These are phyloP conservation scores for Taphrina flavorubra DNA, from an alignment of 1,139 yeast species.

Conservation along the genomic window DNA sequence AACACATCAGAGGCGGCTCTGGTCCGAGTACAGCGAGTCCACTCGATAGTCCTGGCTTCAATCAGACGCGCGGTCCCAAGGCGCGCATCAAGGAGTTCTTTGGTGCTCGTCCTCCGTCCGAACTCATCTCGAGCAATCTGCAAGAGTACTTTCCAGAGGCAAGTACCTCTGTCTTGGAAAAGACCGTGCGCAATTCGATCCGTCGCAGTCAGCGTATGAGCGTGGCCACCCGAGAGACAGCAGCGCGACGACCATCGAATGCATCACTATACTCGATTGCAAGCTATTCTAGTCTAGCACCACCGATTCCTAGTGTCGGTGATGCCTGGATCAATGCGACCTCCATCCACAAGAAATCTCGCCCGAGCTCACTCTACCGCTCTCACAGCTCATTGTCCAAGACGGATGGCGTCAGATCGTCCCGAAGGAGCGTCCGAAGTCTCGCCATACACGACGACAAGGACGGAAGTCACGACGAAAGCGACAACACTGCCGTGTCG, in stretches of 20 bases:
- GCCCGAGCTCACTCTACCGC: constrained; percentile 34
- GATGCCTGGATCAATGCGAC: constrained; percentile 40
- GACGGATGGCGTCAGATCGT: constrained; percentile 9
- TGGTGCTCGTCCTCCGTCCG: constrained; percentile 93
- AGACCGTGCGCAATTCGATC: constrained; percentile 82
- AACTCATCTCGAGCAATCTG: constrained; percentile 83
- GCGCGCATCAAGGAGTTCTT: constrained; percentile 58
- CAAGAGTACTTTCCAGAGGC: constrained; percentile 93
- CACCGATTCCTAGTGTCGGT: constrained; percentile 36
- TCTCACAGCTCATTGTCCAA: constrained; percentile 11
- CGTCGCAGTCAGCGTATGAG: constrained; percentile 55
- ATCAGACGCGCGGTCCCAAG: constrained; percentile 31
- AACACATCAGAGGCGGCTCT: constrained; percentile 17
- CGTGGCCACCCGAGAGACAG: constrained; percentile 16
- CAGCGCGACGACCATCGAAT: constrained; percentile 24
- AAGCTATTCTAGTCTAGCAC: constrained; percentile 23
- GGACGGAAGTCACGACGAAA: background rate
- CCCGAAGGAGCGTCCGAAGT: constrained; percentile 7
- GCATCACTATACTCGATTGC: constrained; percentile 31
- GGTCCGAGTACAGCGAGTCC: constrained; percentile 11
- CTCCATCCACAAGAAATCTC: constrained; percentile 16
- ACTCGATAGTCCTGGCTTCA: constrained; percentile 4
- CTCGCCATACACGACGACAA: constrained; percentile 1
- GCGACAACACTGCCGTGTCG: background rate
- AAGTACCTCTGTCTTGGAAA: constrained; percentile 70